Evolutionary conservation across 768 basidiomycete genomes (phyloP), one percentile per base, ranked within the genome.

Genomic region (Piloderma croceum): DNA sequence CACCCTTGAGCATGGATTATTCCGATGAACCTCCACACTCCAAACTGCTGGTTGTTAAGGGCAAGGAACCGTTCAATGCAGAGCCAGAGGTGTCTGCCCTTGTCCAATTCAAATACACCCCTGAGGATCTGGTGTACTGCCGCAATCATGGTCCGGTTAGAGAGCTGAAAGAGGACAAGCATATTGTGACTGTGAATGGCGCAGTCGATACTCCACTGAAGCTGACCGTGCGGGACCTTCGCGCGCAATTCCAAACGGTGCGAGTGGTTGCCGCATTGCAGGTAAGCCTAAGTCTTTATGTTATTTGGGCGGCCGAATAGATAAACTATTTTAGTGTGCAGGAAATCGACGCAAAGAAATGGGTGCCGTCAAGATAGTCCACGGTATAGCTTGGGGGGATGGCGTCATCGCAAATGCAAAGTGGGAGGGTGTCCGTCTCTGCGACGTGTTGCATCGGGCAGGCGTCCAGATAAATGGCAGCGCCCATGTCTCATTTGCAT

Each of bases 261-360:
- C 57, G 67, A 11, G 68, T 78, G 2, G 62, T 74, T 4, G 77
- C 79, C n/a, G 68, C 64, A 33, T 68, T 84, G 9, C 71, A 82
- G 61, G 81, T 75, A 51, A 24, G 64, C 51, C 21, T 34, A 33
- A 13, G 39, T 3, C 27, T 27, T 36, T 22, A 13, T 21, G 23
- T 46, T 38, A 32, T 45, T 35, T 45, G 24, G 43, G 18, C 19
- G 24, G 29, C 73, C 18, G 11, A 38, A 22, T 20, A 15, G n/a
- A n/a, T 34, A 11, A 25, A 7, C 17, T 31, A 5, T 22, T 11
- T 22, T 33, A 66, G 78, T 83, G 80, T 45, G 80, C 80, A 6
- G 80, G 80, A n/a, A 81, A 81, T 47, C 67, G 80, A 44, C 68
- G 80, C 9, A 75, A 71, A 38, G 77, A 79, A 60, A 82, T 82